These are phyloP conservation scores for Firmiana major DNA, from an alignment of 345 rosid species.

Conservation along the genomic window DNA sequence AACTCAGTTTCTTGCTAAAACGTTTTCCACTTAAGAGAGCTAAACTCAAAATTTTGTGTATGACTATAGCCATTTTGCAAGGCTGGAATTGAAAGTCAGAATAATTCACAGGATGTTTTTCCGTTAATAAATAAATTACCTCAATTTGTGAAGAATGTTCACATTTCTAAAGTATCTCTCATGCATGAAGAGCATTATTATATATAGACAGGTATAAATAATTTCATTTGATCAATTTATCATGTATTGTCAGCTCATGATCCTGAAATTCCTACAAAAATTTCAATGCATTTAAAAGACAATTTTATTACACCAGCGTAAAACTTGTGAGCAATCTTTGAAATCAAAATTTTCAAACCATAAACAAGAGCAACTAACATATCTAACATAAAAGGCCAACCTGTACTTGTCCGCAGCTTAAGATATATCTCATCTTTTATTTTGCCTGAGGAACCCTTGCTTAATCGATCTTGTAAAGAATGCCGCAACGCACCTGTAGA, in stretches of 20 bases:
- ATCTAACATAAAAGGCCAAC: slow-evolving; percentile 30
- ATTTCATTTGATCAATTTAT: not conserved
- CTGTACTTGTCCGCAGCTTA: slow-evolving; percentile 92
- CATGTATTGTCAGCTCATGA: not conserved
- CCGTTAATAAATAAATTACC: not conserved
- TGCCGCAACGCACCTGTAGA: slow-evolving; percentile 80
- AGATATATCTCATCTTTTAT: slow-evolving; percentile 78
- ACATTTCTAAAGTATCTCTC: not conserved
- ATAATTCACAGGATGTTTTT: not conserved
- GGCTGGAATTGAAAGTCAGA: not conserved
- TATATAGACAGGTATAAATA: not conserved
- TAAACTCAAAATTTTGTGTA: not conserved
- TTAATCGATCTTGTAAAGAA: slow-evolving; percentile 89
- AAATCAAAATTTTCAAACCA: slow-evolving; percentile 2
- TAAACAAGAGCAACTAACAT: not conserved
- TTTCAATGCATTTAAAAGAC: not conserved
- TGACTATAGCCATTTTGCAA: not conserved
- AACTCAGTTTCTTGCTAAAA: not conserved
- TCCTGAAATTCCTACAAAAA: not conserved
- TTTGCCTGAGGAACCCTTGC: slow-evolving; percentile 76
- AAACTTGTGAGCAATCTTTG: not conserved
- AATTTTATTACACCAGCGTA: not conserved
- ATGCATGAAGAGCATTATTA: not conserved
- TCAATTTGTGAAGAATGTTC: not conserved
- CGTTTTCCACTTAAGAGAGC: not conserved